Conservation (phyloP, 768 basidiomycete genomes). For the Gloeostereum incarnatum region DNA sequence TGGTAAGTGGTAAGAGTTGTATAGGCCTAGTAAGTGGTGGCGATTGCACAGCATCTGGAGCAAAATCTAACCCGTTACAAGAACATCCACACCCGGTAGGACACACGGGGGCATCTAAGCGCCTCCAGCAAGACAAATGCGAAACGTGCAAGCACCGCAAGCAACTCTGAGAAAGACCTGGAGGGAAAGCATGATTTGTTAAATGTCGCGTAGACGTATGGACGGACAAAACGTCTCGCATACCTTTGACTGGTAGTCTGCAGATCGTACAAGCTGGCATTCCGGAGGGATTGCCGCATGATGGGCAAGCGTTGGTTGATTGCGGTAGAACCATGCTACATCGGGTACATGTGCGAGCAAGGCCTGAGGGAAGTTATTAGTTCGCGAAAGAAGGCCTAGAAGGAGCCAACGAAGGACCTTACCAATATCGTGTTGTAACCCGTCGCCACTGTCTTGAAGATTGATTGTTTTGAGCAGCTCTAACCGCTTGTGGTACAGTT, state of each 20-base stretch:
- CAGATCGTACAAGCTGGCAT: constrained; percentile 62
- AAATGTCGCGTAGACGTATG: not conserved
- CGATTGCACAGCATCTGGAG: no score
- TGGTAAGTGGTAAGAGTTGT: no score
- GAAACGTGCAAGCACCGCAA: constrained; percentile 53
- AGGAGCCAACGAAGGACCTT: constrained; percentile 10
- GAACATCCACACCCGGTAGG: constrained; percentile 64
- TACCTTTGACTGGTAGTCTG: constrained; percentile 68
- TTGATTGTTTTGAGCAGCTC: constrained; percentile 66
- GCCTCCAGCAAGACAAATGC: constrained; percentile 57
- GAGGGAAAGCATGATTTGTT: not conserved
- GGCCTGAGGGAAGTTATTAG: constrained; percentile 20
- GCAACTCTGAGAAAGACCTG: constrained; percentile 58
- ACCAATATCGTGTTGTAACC: constrained; percentile 21
- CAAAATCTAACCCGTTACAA: no score
- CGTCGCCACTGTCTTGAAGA: constrained; percentile 15
- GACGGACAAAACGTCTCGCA: constrained; percentile 7
- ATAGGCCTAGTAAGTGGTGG: no score
- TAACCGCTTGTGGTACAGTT: constrained; percentile 56
- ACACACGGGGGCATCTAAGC: constrained; percentile 40
- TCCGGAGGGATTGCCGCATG: constrained; percentile 31
- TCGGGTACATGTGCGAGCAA: constrained; percentile 35
- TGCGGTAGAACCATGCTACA: constrained; percentile 27
- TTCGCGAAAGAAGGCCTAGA: constrained; percentile 4
- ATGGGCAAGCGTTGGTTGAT: constrained; percentile 28